Percentiles rank a stretch among this genome's conserved stretches.
Conservation (phyloP, 345 rosid species). For the Arabidopsis arenosa region DNA sequence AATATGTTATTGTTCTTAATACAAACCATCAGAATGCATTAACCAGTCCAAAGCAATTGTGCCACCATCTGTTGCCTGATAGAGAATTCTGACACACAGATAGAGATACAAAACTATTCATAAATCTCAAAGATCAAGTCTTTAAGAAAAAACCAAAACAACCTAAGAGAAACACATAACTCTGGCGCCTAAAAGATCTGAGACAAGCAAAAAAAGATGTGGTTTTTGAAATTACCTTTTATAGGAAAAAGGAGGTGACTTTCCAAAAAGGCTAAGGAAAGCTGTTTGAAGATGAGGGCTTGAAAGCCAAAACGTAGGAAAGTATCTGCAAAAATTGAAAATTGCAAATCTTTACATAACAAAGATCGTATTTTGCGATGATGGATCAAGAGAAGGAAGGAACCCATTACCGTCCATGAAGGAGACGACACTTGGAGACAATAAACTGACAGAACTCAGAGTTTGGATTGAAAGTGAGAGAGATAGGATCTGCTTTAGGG, state of each 20-base stretch:
- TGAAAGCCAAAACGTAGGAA: constrained; percentile 87
- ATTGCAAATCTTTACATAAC: not conserved
- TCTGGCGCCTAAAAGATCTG: constrained; percentile 4
- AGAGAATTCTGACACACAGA: constrained; percentile 57
- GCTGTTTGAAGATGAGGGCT: constrained; percentile 84
- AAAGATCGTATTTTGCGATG: not conserved
- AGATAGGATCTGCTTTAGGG: constrained; percentile 53
- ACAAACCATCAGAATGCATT: constrained; percentile 63
- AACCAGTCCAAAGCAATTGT: constrained; percentile 95
- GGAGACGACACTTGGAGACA: constrained; percentile 70
- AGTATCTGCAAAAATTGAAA: constrained; percentile 55
- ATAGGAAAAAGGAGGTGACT: constrained; percentile 70
- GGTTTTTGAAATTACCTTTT: constrained; percentile 55
- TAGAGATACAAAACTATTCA: not conserved
- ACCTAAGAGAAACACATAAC: constrained; percentile 1
- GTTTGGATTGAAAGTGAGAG: constrained; percentile 53
- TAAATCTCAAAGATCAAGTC: not conserved
- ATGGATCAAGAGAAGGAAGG: not conserved
- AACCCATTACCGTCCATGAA: constrained; percentile 64
- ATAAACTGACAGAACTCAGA: constrained; percentile 59
- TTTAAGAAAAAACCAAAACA: not conserved
- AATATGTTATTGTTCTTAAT: not conserved
- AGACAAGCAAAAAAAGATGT: not conserved
- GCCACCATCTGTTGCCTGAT: constrained; percentile 85
- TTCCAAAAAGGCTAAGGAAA: constrained; percentile 69